Conservation (phyloP, 2,329 filamentous ascomycete species). For the Didymella segeticola region DNA sequence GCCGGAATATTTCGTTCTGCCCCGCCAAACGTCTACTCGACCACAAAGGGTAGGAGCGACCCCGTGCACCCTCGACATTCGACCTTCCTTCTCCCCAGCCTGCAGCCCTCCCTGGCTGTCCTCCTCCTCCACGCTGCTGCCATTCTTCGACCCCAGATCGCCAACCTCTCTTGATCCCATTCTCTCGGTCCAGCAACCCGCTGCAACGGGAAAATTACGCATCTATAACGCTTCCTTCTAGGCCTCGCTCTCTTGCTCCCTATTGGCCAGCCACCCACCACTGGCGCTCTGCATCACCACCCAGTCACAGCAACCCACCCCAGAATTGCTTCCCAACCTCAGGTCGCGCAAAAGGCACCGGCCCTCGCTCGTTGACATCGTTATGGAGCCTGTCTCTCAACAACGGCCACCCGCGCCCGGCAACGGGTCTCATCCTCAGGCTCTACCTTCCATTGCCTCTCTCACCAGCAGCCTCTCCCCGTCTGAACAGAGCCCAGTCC, state of each 20-base stretch:
- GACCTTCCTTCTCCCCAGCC: constrained; percentile 14
- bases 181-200: constrained; percentile 12
- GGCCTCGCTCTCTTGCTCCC: constrained; percentile 20
- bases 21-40: constrained; percentile 33
- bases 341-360: constrained; percentile 16
- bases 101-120: constrained; percentile 14
- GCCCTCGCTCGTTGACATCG: constrained; percentile 13
- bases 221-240: constrained; percentile 14
- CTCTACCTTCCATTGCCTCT: constrained; percentile 49
- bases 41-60: constrained; percentile 30
- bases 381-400: constrained; percentile 42
- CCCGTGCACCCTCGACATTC: constrained; percentile 20
- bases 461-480: constrained; percentile 45
- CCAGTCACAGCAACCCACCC: constrained; percentile 19
- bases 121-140: constrained; percentile 25
- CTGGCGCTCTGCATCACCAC: constrained; percentile 36
- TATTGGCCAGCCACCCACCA: constrained; percentile 29
- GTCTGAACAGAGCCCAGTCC: constrained; percentile 43
- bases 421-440: constrained; percentile 42
- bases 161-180: constrained; percentile 14
- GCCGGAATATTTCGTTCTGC: constrained; percentile 26
- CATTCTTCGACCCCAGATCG: constrained; percentile 19
- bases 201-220: constrained; percentile 12
- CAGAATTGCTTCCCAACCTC: constrained; percentile 14
- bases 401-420: constrained; percentile 32